Evolutionary conservation across 805 yeast species (phyloP).

Genomic region (Myxozyma melibiosi): DNA sequence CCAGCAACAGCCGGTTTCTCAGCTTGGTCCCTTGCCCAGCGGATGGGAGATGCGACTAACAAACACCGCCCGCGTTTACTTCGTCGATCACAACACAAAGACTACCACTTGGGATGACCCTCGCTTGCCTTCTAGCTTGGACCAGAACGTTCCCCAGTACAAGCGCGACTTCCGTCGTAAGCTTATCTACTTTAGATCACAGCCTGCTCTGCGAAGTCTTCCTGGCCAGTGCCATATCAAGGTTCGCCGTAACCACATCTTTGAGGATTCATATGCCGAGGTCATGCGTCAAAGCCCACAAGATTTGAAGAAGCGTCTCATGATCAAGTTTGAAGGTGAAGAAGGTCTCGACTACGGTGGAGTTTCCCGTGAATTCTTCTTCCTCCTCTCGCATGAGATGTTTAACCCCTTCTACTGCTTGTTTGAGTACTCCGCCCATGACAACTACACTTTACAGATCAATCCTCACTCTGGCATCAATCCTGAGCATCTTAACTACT

Average conservation of each 20-base stretch:
- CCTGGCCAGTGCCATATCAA: conserved; percentile 99
- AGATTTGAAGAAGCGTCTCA: conserved; percentile 93
- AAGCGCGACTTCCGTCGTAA: conserved; percentile 98
- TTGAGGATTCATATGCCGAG: conserved; percentile 97
- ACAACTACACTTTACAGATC: conserved; percentile 95
- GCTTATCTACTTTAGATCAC: conserved; percentile 95
- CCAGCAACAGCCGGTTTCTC: conserved; percentile 97
- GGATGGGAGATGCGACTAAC: conserved; percentile 99
- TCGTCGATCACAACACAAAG: conserved; percentile 98
- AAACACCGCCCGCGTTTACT: conserved; percentile 96
- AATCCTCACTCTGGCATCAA: conserved; percentile 96
- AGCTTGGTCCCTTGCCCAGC: conserved; percentile 94
- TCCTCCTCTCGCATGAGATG: conserved; percentile 95
- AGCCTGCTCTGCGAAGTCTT: conserved; percentile 92
- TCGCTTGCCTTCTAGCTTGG: conserved; percentile 92
- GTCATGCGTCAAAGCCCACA: conserved; percentile 99
- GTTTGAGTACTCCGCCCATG: conserved; percentile 97
- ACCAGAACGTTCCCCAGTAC: conserved; percentile 98
- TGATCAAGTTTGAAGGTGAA: conserved; percentile 99
- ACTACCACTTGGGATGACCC: conserved; percentile 99
- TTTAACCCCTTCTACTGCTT: conserved; percentile 97
- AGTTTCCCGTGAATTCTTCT: conserved; percentile 97
- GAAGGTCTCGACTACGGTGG: conserved; percentile 99
- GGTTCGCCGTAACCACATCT: conserved; percentile 93
- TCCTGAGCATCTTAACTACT: conserved; percentile 96